A percentile compares a stretch with the other conserved stretches of the same genome.
These are phyloP conservation scores for Sonneratia alba DNA, from an alignment of 345 rosid genomes.

Conservation along the genomic window DNA sequence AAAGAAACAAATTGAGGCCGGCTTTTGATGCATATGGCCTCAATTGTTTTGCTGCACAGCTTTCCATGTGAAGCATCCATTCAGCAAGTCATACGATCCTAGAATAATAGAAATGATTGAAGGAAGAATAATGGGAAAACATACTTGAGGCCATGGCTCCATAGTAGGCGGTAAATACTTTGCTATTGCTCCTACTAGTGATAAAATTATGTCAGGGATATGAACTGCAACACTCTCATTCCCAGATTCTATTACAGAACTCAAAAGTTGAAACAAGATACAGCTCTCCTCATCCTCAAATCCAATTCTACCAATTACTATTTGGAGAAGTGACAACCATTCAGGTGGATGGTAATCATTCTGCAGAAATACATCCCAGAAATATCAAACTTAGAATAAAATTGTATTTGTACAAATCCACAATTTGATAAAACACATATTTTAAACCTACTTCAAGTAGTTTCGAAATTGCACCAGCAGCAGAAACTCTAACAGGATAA, in stretches of 20 bases:
- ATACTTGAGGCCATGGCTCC: constrained; percentile 71
- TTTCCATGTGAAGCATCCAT: background rate
- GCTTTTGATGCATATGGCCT: background rate
- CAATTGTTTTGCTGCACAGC: background rate
- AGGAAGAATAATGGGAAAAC: constrained; percentile 15
- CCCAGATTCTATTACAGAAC: constrained; percentile 55
- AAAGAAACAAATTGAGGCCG: too few species aligned
- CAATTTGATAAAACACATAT: constrained; percentile 1
- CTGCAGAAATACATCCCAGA: constrained; percentile 29
- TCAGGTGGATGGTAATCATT: constrained; percentile 69
- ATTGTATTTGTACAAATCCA: background rate
- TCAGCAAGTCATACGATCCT: background rate
- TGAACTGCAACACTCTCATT: constrained; percentile 45
- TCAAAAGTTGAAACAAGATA: constrained; percentile 60
- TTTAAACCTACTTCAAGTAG: constrained; percentile 55
- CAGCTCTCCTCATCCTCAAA: constrained; percentile 55
- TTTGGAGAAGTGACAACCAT: constrained; percentile 72
- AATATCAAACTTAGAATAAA: background rate
- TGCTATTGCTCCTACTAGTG: constrained; percentile 38
- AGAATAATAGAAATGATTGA: background rate
- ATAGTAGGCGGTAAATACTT: constrained; percentile 35
- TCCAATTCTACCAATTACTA: constrained; percentile 55
- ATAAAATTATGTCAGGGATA: constrained; percentile 56
- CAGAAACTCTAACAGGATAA: constrained; percentile 73
- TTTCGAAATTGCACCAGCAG: constrained; percentile 65